These are phyloP conservation scores for Alternaria sp. DNA, from an alignment of 2,329 filamentous ascomycete species.

Conservation along the genomic window DNA sequence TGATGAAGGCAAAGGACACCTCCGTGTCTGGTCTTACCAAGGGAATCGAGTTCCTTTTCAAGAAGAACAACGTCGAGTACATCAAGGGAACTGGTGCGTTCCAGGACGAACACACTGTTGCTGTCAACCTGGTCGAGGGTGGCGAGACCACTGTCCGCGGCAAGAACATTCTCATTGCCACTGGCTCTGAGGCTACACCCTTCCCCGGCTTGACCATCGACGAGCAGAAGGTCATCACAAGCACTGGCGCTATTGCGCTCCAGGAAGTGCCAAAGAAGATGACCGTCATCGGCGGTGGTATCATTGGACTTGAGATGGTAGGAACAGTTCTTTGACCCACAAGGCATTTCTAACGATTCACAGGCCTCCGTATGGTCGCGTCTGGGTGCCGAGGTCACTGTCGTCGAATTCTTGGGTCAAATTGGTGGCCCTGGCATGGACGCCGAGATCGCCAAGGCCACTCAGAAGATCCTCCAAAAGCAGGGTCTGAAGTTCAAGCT, in stretches of 20 bases:
- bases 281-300: conserved; percentile 97
- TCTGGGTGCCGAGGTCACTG: conserved; percentile 91
- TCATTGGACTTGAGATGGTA: conserved; percentile 98
- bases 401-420: conserved; percentile 95
- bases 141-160: conserved; percentile 86
- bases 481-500: conserved; percentile 99
- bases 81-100: conserved; percentile 93
- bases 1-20: conserved; percentile 99
- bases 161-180: conserved; percentile 99
- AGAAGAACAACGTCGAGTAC: conserved; percentile 99
- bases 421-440: conserved; percentile 99
- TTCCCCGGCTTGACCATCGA: conserved; percentile 97
- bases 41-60: conserved; percentile 96
- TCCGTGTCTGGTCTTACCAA: conserved; percentile 91
- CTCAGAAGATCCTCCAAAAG: conserved; percentile 93
- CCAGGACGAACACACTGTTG: conserved; percentile 87
- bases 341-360: conserved; percentile 29
- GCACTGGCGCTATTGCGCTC: conserved; percentile 91
- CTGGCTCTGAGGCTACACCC: conserved; percentile 91
- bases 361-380: conserved; percentile 92
- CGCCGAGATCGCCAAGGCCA: conserved; percentile 85
- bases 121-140: conserved; percentile 88
- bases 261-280: conserved; percentile 94
- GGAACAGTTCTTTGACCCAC: conserved; percentile 23
- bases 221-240: conserved; percentile 96